Conservation (phyloP, 2,329 filamentous ascomycete species). For the Fusarium tricinctum region DNA sequence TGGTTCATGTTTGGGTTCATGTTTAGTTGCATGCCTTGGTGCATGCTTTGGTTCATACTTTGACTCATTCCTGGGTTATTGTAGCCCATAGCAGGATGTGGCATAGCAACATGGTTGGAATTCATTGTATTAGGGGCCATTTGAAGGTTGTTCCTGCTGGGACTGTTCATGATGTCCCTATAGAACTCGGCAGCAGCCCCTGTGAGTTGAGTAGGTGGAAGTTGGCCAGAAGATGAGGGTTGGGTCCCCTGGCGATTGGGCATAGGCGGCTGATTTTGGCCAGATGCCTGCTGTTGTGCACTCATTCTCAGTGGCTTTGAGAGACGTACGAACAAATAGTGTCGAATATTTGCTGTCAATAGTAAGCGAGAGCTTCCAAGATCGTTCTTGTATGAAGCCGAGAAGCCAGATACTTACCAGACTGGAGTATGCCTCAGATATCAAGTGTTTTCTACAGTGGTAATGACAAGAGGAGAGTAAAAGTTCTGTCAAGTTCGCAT, state of each 20-base stretch:
- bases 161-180: no score
- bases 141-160: background rate
- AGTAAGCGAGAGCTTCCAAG: background rate
- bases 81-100: background rate
- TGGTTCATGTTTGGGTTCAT: no score
- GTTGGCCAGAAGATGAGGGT: background rate
- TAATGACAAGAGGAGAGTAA: background rate
- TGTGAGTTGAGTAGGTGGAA: no score
- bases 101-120: background rate
- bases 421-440: background rate
- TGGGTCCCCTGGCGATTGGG: background rate
- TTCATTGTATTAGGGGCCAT: background rate
- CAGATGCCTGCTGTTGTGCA: background rate
- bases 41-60: rapidly evolving
- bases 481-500: background rate
- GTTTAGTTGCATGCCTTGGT: no score
- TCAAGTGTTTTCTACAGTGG: background rate
- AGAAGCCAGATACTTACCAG: background rate
- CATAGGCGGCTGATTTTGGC: background rate
- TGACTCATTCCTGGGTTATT: rapidly evolving
- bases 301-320: background rate
- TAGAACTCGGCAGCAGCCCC: no score
- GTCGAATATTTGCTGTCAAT: no score
- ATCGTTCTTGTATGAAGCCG: background rate
- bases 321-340: background rate